Percentiles rank a stretch among this genome's conserved stretches.
Evolutionary conservation across 352 stramenopile genomes (phyloP).

Genomic region (Peronospora farinosa): DNA sequence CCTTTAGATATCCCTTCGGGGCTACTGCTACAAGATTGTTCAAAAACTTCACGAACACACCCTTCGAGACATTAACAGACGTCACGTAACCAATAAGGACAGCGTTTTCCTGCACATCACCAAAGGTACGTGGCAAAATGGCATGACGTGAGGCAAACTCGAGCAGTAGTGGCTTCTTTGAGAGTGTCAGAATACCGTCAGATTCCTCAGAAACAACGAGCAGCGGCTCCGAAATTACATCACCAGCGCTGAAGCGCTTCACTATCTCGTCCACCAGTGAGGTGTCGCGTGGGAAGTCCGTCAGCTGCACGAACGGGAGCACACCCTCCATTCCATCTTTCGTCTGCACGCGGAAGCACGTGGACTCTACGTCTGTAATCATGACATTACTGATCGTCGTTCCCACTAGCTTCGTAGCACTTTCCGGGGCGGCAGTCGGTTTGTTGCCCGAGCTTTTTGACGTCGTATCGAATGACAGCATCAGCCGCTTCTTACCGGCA

Average conservation of each 20-base stretch:
- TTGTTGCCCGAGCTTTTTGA: conserved; percentile 14
- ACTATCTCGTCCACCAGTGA: conserved; percentile 69
- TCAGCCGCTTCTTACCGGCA: conserved; percentile 69
- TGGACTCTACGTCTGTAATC: conserved; percentile 57
- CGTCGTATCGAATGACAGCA: conserved; percentile 79
- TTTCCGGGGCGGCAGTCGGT: conserved; percentile 17
- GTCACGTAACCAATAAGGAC: conserved; percentile 75
- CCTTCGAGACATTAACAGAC: conserved; percentile 64
- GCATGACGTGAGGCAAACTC: conserved; percentile 30
- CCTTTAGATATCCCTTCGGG: conserved; percentile 69
- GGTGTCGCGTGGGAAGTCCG: conserved; percentile 75
- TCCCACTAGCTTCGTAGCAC: conserved; percentile 37
- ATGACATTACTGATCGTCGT: conserved; percentile 54
- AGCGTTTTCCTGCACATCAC: conserved; percentile 51
- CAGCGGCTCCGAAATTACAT: conserved; percentile 48
- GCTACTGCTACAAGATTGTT: conserved; percentile 81
- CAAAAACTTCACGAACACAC: conserved; percentile 85
- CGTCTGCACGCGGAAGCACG: conserved; percentile 71
- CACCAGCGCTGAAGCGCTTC: conserved; percentile 39
- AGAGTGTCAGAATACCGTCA: conserved; percentile 68
- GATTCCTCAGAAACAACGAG: conserved; percentile 67
- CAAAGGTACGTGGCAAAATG: conserved; percentile 53
- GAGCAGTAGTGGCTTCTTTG: conserved; percentile 77
- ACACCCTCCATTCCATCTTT: conserved; percentile 63
- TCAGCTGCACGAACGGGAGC: conserved; percentile 78